Evolutionary conservation across 1,284 basidiomycete species (phyloP).

Genomic region (Earliella scabrosa): DNA sequence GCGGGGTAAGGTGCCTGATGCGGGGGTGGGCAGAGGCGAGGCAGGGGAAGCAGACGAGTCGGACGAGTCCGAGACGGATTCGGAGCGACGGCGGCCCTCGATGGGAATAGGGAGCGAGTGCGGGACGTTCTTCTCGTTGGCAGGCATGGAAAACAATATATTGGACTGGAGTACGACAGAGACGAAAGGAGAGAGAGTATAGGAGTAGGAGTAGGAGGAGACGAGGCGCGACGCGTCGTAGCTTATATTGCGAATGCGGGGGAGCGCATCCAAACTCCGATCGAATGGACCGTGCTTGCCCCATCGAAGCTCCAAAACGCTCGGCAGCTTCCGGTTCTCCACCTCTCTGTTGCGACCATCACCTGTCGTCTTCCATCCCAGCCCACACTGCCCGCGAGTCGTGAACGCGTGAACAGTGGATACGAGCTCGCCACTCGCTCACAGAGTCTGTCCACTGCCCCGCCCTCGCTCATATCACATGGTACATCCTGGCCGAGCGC

Average conservation of each 20-base stretch:
- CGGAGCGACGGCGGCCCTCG: conserved; percentile 44
- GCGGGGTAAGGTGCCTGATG: conserved; percentile 46
- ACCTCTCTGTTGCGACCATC: conserved; percentile 3
- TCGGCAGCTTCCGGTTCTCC: too few relatives aligned
- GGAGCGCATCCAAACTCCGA: conserved; percentile 22
- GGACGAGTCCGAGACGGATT: conserved; percentile 54
- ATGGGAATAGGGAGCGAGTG: conserved; percentile 74
- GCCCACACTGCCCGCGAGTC: not conserved
- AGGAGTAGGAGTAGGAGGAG: conserved; percentile 7
- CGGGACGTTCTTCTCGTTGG: conserved; percentile 27
- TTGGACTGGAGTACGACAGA: not conserved
- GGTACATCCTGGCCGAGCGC: not conserved
- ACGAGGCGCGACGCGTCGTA: not conserved
- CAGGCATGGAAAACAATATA: conserved; percentile 23
- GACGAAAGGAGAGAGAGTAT: conserved; percentile 2
- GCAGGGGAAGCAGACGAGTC: conserved; percentile 52
- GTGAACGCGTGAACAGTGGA: not conserved
- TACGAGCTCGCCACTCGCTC: not conserved
- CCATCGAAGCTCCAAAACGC: too few relatives aligned
- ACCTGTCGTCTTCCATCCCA: not conserved
- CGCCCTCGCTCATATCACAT: conserved; percentile 4
- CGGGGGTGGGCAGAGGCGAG: conserved; percentile 50
- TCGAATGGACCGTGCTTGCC: conserved; percentile 20
- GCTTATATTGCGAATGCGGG: conserved; percentile 16
- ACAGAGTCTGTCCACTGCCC: conserved; percentile 1